A percentile compares a stretch with the other conserved stretches of the same genome.
Evolutionary conservation across 306 rosid species (phyloP).

Genomic region (Cucurbita moschata): DNA sequence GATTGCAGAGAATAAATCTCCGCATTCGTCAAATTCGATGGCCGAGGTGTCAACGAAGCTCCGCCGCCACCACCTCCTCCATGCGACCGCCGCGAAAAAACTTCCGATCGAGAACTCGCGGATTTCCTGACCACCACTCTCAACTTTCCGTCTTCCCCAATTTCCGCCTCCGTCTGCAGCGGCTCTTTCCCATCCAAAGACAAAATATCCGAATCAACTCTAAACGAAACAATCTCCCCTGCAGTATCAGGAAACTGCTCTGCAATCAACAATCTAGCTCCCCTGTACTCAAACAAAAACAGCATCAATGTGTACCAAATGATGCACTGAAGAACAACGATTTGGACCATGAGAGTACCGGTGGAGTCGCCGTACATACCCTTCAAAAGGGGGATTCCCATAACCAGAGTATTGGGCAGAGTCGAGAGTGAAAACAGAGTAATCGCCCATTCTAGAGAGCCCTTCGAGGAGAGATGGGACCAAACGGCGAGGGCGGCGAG

Average conservation of each 20-base stretch:
- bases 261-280: slow-evolving; percentile 51
- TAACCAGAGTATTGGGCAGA: slow-evolving; percentile 69
- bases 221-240: slow-evolving; percentile 50
- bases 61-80: slow-evolving; percentile 10
- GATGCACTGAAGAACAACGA: slow-evolving; percentile 70
- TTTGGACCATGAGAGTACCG: slow-evolving; percentile 59
- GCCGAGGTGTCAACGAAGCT: slow-evolving; percentile 53
- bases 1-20: slow-evolving; percentile 73
- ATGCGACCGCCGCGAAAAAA: slow-evolving; percentile 37
- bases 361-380: slow-evolving; percentile 66
- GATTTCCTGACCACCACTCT: slow-evolving; percentile 62
- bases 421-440: slow-evolving; percentile 71
- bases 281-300: slow-evolving; percentile 59
- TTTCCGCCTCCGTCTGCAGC: slow-evolving; percentile 60
- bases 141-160: slow-evolving; percentile 71
- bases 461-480: slow-evolving; percentile 39
- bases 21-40: slow-evolving; percentile 64
- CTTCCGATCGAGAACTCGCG: slow-evolving; percentile 49
- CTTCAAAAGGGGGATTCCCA: slow-evolving; percentile 68
- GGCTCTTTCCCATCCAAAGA: slow-evolving; percentile 63
- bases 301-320: slow-evolving; percentile 75
- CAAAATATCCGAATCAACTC: slow-evolving; percentile 64
- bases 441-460: slow-evolving; percentile 65
- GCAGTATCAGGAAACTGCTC: slow-evolving; percentile 86
- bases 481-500: slow-evolving; percentile 32